Evolutionary conservation across 257 asterid species (phyloP).

Genomic region (Petunia secreta): DNA sequence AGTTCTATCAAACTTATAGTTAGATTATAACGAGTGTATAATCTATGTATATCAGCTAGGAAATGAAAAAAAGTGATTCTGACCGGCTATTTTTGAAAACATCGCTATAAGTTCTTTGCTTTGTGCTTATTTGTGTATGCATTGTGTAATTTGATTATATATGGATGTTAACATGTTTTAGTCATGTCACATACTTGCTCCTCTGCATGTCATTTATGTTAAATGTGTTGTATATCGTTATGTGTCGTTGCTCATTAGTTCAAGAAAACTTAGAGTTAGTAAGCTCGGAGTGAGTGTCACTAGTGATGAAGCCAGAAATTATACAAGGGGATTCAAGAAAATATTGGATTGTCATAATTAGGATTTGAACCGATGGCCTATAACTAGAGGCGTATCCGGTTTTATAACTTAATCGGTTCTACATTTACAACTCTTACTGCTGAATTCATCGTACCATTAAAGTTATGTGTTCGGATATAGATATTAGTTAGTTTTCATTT

Average conservation of each 20-base stretch:
- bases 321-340: too few relatives aligned
- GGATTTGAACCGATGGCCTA: too few relatives aligned
- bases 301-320: too few relatives aligned
- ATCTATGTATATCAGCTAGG: neutral
- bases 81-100: too few relatives aligned
- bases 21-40: neutral
- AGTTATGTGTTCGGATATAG: too few relatives aligned
- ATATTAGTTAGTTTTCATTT: too few relatives aligned
- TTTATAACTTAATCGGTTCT: too few relatives aligned
- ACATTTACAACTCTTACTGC: too few relatives aligned
- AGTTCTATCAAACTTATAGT: neutral
- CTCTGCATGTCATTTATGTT: neutral
- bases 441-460: too few relatives aligned
- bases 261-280: neutral
- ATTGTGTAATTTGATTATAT: slow-evolving; percentile 13
- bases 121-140: neutral
- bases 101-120: too few relatives aligned
- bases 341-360: too few relatives aligned
- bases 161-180: neutral
- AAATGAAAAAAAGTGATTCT: neutral
- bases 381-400: too few relatives aligned
- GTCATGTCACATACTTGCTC: neutral
- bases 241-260: neutral
- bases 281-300: neutral
- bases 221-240: neutral